Conservation (phyloP, 1,284 basidiomycete genomes). For the Rhodotorula sp. region DNA sequence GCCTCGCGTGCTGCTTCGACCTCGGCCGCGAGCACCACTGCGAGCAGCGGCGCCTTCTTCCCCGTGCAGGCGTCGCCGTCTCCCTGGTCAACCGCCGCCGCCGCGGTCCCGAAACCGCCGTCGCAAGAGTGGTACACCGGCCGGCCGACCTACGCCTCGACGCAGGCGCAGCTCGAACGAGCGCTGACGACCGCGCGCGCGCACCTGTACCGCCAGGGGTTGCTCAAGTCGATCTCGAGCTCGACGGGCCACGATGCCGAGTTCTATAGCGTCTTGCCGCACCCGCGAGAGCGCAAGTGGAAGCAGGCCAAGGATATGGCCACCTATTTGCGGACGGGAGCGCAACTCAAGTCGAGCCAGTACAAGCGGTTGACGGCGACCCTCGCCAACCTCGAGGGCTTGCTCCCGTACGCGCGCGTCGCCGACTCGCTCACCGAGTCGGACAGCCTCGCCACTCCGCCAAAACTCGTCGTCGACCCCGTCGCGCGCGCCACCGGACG, state of each 20-base stretch:
- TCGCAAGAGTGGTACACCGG: conserved; percentile 41
- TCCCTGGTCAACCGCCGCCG: not conserved
- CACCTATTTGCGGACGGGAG: conserved; percentile 33
- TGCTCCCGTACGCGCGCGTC: conserved; percentile 39
- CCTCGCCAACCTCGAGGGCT: conserved; percentile 30
- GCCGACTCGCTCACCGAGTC: conserved; percentile 25
- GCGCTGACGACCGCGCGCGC: conserved; percentile 35
- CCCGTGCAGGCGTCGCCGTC: conserved; percentile 22
- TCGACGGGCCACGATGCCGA: conserved; percentile 19
- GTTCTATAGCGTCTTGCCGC: conserved; percentile 26
- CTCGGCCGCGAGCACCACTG: not conserved
- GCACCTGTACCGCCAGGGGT: conserved; percentile 31
- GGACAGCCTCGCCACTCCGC: not conserved
- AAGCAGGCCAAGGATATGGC: conserved; percentile 37
- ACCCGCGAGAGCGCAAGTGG: conserved; percentile 36
- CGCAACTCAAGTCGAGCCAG: conserved; percentile 31
- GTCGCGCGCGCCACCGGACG: conserved; percentile 23
- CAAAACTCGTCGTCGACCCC: conserved; percentile 33
- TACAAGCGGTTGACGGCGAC: conserved; percentile 36
- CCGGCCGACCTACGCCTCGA: conserved; percentile 35
- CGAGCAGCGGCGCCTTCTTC: conserved; percentile 15
- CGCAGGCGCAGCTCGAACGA: conserved; percentile 33
- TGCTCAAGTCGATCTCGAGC: conserved; percentile 33
- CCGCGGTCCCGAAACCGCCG: conserved; percentile 21
- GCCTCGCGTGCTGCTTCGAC: not conserved